Base-by-base conservation (phyloP, 2,329 filamentous ascomycete genomes). In the Dichotomopilus funicola region DNA sequence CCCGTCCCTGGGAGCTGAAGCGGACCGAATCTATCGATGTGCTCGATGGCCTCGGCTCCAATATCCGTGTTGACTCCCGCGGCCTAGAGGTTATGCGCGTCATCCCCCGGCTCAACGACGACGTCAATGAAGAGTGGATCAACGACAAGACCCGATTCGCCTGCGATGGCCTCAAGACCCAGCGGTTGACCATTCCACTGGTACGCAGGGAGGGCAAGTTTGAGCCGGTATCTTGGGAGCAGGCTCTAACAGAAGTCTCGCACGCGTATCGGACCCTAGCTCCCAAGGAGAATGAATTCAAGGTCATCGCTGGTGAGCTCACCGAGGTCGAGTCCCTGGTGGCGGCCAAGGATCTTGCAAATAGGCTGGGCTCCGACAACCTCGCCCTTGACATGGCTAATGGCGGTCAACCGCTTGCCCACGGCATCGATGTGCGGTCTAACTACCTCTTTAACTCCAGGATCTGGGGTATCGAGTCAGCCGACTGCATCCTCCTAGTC, bases 51-150 rank as follows among this genome's bases (percentile, higher is more conserved):
- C 77, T 99, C 59, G 94, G 94, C 58, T 96, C 92, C 56, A 95
- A 95, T 71, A 95, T 99, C 66, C 86, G 94, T 45, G 86, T 97
- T 45, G 94, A 99, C 74, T 87, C 91, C 56, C 85, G 94, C 67
- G 94, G 94, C 57, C 78, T 96, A 62, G 91, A 97, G 75, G 92
- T 99, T 51, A 96, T 99, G 91, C 87, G 94, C 65, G 81, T 99
- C 58, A 70, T 96, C 12, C 94, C 94, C 57, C 84, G 94, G 66
- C 80, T 99, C 59, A 99, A 99, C 71, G 94, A 99, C 70, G 91
- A 97, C 66, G 85, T 99, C 66, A 99, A 99, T 72, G 94, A 99
- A 77, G 94, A 99, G 74, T 99, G 94, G 94, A 97, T 99, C 72
- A 94, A 97, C 74, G 94, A 99, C 78, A 99, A 97, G 81, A 86